phyloP scores from a whole-genome alignment of 140 eudicot species.

The Oenanthe javanica region DNA sequence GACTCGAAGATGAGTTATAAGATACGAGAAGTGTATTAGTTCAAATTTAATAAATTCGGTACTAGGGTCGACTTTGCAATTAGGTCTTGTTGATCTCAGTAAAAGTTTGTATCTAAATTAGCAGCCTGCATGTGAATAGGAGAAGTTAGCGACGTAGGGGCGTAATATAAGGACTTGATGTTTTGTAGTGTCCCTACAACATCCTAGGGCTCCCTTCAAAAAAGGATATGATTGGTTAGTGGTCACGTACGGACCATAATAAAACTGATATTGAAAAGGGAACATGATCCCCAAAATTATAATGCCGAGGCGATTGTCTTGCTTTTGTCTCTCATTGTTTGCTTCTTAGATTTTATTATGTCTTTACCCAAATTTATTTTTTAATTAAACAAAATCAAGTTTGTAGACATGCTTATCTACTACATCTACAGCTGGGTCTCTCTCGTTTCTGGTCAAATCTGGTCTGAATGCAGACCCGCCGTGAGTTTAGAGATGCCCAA shows the following conservation, averaged over 20 bases:
- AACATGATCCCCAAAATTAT: conserved; percentile 27
- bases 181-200: conserved; percentile 23
- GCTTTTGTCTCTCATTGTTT: conserved; percentile 30
- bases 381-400: background rate
- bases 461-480: background rate
- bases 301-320: conserved; percentile 32
- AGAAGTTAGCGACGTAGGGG: background rate
- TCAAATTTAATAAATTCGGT: background rate
- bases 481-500: too few relatives aligned
- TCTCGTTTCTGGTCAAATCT: background rate
- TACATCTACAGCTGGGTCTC: background rate
- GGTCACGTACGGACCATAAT: conserved; percentile 30
- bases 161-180: conserved; percentile 11
- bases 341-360: conserved; percentile 1
- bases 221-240: conserved; percentile 23
- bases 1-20: too few relatives aligned
- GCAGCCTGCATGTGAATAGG: background rate
- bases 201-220: conserved; percentile 17
- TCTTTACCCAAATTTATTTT: background rate
- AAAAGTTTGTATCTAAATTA: background rate
- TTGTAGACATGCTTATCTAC: background rate
- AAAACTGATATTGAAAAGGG: conserved; percentile 16
- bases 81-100: background rate
- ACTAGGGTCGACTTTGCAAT: background rate
- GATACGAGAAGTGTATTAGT: too few relatives aligned